Conservation (phyloP, 129 eudicot species). For the Flaveria sonorensis region DNA sequence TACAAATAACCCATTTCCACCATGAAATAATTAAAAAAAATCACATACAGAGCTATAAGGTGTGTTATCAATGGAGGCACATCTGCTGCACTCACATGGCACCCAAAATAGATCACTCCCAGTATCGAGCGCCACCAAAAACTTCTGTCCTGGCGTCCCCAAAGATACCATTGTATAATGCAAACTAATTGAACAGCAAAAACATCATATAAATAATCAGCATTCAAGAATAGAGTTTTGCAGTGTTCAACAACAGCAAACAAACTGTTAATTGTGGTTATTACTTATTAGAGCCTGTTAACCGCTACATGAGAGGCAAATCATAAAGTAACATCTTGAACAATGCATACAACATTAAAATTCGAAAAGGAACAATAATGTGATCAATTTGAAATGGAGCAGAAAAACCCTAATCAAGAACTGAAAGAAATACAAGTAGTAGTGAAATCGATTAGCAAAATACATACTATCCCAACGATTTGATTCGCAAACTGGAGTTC, state of each 20-base stretch:
- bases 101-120: slow-evolving; percentile 95
- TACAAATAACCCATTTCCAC: background rate
- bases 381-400: background rate
- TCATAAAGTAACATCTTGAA: background rate
- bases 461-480: slow-evolving; percentile 70
- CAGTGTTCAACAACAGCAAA: background rate
- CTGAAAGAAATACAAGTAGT: background rate
- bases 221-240: background rate
- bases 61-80: slow-evolving; percentile 37
- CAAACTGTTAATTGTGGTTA: no score
- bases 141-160: no score
- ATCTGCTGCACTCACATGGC: slow-evolving; percentile 73
- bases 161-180: no score
- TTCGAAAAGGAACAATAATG: background rate
- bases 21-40: no score
- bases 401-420: slow-evolving; percentile 16
- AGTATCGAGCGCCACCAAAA: slow-evolving; percentile 82
- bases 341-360: background rate
- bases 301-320: background rate
- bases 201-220: background rate
- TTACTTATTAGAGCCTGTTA: no score
- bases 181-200: background rate
- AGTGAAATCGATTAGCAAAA: background rate
- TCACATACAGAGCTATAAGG: no score
- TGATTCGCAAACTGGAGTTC: slow-evolving; percentile 65